Evolutionary conservation across 495 filamentous ascomycete genomes (phyloP), one percentile per base, ranked within the genome.

Genomic region (Xylaria cubensis): DNA sequence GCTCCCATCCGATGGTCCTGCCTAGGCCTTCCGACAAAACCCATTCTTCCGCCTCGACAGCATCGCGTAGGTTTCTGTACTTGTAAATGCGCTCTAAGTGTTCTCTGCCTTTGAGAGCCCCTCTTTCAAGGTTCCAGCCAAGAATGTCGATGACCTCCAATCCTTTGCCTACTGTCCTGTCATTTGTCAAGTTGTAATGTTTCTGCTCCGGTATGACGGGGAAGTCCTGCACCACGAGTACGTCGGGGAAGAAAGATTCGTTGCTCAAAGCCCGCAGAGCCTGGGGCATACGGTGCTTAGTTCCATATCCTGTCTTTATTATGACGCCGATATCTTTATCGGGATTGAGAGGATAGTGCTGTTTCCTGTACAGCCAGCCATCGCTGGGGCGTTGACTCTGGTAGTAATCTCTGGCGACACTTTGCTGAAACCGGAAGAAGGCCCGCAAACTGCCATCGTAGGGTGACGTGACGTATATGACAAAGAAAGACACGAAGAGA

Each of bases 291-390:
- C 84, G 74, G 10, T 78, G 59, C 50, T 73, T 75, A 17, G 83
- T 85, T 34, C 83, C 82, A 66, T 80, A 86, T 36, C 84, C 84
- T 4, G 84, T 85, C 73, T 86, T 86, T 24, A 86, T 64, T 53
- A 86, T 78, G 53, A 84, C 76, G 32, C 78, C 78, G 6, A 82
- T 73, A 48, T 86, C 84, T 50, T 76, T 74, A 29, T 67, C 71
- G 4, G 77, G 69, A 42, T 82, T 78, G 67, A 85, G 72, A 9
- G 77, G 77, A 64, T 79, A 79, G 3, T 65, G 66, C 48, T 77
- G 77, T 42, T 65, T 64, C 46, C 73, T 69, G 62, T 73, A 79
- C 21, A 79, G 67, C 77, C 77, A 79, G 12, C 58, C 70, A 61
- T 79, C 77, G 75, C 66, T 76, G n/a, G 77, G 77, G 53, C 66